Base-by-base conservation (phyloP, 192 early-diverging fungal species). In the Entomortierella chlamydospora region DNA sequence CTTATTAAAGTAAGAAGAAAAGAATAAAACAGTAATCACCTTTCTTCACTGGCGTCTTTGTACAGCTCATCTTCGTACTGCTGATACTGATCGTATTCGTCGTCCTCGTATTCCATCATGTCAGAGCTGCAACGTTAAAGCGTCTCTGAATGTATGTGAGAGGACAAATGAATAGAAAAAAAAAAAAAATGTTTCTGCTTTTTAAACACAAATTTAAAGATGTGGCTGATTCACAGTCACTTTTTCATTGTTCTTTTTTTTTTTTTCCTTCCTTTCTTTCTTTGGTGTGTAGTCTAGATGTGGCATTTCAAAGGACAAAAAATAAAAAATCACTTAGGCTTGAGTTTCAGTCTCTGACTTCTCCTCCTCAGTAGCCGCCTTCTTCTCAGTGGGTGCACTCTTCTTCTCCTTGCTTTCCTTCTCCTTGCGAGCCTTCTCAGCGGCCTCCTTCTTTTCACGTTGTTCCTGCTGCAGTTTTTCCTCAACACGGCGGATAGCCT, bases 401-500 rank as follows among this genome's bases (percentile, higher is more conserved):
- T 64, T 63, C 73, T 83, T 66, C 41, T 69, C 61, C 70, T 82
- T 76, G 68, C 39, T 49, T 43, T 83, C 78, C 65, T 85, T 77
- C 37, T 79, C 81, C 63, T 81, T 70, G 63, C 76, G 76, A 28
- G 51, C 26, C 68, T 70, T 79, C 39, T 79, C 76, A 20, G 67
- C 62, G 25, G 62, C 62, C 31, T 83, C 66, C 57, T 83, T 81
- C 45, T 69, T 63, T 68, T 83, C 77, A 57, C 80, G 70, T 59
- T 86, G 71, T 68, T 74, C 84, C 57, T 70, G 72, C 65, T 82
- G 76, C 74, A 83, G 70, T 59, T 82, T 87, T 51, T 90, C 84
- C 43, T 91, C 90, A n/a, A 87, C 62, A 26, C 84, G 77, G 26
- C 80, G 67, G 43, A 90, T 65, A 5, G 84, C 85, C 69, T 85